Base-by-base conservation (phyloP, 1,139 yeast genomes). In the Yamadazyma dushanensis region DNA sequence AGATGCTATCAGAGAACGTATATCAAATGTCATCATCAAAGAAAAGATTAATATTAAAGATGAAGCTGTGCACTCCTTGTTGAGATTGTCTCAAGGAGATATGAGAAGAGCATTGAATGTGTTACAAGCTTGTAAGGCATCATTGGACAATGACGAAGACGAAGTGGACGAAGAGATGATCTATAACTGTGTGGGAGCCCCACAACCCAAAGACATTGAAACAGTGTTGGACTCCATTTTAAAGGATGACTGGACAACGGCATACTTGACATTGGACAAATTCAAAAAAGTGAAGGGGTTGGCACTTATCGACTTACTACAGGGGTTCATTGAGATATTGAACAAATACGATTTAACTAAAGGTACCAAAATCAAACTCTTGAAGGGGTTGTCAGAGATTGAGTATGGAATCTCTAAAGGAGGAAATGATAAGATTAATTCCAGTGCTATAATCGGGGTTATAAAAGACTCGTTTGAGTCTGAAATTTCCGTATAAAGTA, bases 21-120 rank as follows among this genome's bases (percentile, higher is more conserved):
- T 92, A 18, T 66, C 75, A 34, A 70, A 74, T 41, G 96, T 94
- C 6, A 72, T 88, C 36, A 74, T 76, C 24, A 67, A 69, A 38
- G 98, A 94, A 52, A 60, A 76, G 2, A 66, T 92, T 32, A 62
- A 68, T 8, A 68, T 94, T 16, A 55, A 70, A 1, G 60, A 69
- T 0, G 79, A 70, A 1, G 97, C 96, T 0, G 66, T 75, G 33
- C 60, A 61, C 1, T 81, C 96, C 1, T 67, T 94, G 37, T 66
- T 92, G 41, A 69, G 66, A 35, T 71, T 92, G 38, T 75, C 95
- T 7, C 76, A 78, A 42, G 99, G 99, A 34, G 99, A 94, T 59
- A 94, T 94, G 98, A 79, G 98, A 65, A 78, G 88, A 41, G 96
- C 95, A 1, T 72, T 94, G 49, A 94, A 94, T 55, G 97, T 94